phyloP scores from a whole-genome alignment of 495 filamentous ascomycete species.

The Penicillium angulare region DNA sequence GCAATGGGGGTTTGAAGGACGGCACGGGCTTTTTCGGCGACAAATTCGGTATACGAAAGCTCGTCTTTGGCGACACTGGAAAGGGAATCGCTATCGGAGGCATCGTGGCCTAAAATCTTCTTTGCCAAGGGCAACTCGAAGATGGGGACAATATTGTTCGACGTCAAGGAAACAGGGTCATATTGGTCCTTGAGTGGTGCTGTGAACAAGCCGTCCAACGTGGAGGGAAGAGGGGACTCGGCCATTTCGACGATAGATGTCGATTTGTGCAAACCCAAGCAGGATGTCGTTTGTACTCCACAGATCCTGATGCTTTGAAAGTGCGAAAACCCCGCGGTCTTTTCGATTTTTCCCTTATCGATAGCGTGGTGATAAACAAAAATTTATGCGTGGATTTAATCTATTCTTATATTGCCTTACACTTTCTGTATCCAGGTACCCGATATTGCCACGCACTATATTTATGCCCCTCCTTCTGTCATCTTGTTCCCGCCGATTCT shows the following conservation, averaged over 20 bases:
- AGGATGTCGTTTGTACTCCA: constrained; percentile 2
- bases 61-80: constrained; percentile 26
- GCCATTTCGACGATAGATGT: constrained; percentile 26
- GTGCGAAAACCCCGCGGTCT: constrained; percentile 31
- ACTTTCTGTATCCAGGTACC: too few relatives aligned
- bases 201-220: constrained; percentile 36
- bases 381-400: constrained; percentile 13
- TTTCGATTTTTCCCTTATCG: constrained; percentile 35
- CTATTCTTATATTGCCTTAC: too few relatives aligned
- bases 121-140: constrained; percentile 40
- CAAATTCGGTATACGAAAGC: constrained; percentile 37
- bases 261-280: background rate
- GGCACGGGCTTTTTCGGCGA: constrained; percentile 31
- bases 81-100: constrained; percentile 21
- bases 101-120: constrained; percentile 33
- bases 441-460: constrained; percentile 7
- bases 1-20: constrained; percentile 20
- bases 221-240: constrained; percentile 27
- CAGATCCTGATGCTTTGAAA: constrained; percentile 12
- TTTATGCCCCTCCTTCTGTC: background rate
- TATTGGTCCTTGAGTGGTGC: constrained; percentile 30
- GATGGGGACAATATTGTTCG: constrained; percentile 34
- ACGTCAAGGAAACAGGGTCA: constrained; percentile 37
- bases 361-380: constrained; percentile 24
- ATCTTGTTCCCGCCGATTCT: background rate